Percentiles rank a stretch among this genome's conserved stretches.
These are phyloP conservation scores for Mycena olivaceomarginata DNA, from an alignment of 768 basidiomycete species.

Conservation along the genomic window DNA sequence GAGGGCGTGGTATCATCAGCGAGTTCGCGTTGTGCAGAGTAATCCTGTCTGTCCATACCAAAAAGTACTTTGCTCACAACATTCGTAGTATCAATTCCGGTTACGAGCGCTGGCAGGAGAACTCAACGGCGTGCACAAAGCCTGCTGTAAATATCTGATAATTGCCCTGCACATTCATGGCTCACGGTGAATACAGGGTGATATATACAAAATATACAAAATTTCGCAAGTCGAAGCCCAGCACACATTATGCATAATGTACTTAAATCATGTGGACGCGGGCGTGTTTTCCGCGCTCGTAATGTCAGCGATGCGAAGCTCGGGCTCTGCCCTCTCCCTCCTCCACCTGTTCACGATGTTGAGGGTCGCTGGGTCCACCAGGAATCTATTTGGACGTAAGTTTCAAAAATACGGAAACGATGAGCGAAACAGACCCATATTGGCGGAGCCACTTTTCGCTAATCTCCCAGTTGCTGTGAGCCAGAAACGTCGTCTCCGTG, in stretches of 20 bases:
- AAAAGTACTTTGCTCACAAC: conserved; percentile 15
- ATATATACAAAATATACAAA: conserved; percentile 29
- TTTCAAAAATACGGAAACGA: conserved; percentile 10
- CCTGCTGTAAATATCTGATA: conserved; percentile 73
- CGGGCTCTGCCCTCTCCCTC: conserved; percentile 85
- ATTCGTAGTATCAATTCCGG: conserved; percentile 89
- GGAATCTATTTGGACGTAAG: conserved; percentile 70
- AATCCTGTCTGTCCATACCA: conserved; percentile 44
- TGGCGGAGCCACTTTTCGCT: conserved; percentile 88
- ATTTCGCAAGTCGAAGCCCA: conserved; percentile 5
- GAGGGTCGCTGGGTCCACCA: conserved; percentile 85
- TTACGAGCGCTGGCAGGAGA: conserved; percentile 88
- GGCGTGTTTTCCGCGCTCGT: conserved; percentile 58
- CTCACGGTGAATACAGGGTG: conserved; percentile 35
- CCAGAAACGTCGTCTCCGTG: conserved; percentile 95
- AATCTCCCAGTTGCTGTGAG: conserved; percentile 94
- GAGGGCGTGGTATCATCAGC: conserved; percentile 91
- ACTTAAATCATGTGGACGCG: conserved; percentile 40
- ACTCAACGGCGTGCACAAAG: conserved; percentile 91
- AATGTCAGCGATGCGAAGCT: conserved; percentile 77
- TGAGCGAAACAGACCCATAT: conserved; percentile 76
- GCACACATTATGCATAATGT: not conserved
- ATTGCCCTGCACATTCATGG: conserved; percentile 5
- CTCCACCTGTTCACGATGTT: conserved; percentile 92
- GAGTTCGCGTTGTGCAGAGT: conserved; percentile 94